Percentiles rank a stretch among this genome's conserved stretches.
phyloP scores from a whole-genome alignment of 2,329 filamentous ascomycete species.

The Clarireedia paspali region DNA sequence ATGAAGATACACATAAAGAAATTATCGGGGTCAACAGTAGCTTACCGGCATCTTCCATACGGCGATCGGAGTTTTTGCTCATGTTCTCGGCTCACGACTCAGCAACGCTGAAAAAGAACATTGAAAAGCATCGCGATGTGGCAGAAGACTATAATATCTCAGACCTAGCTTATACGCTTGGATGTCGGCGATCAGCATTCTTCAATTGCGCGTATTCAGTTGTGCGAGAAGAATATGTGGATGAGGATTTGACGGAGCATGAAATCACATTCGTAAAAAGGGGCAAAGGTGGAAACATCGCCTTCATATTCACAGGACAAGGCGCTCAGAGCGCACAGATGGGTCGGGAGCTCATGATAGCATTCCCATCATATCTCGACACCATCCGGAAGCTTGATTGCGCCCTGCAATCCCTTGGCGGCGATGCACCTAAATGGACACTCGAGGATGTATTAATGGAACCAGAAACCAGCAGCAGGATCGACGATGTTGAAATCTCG shows the following conservation, averaged over 20 bases:
- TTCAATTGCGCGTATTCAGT: neutral
- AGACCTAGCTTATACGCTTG: neutral
- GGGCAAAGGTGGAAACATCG: neutral
- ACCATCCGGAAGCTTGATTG: conserved; percentile 11
- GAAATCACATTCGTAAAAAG: conserved; percentile 1
- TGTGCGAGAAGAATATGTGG: neutral
- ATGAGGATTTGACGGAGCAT: conserved; percentile 1
- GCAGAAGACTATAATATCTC: conserved; percentile 2
- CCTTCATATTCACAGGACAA: conserved; percentile 26
- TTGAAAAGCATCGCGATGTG: neutral
- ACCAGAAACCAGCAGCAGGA: conserved; percentile 22
- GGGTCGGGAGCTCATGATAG: conserved; percentile 15
- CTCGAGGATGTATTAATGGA: conserved; percentile 23
- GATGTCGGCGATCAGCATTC: neutral
- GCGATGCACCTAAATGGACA: conserved; percentile 7
- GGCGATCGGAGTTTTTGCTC: neutral
- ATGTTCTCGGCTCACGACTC: conserved; percentile 3
- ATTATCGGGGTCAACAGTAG: neutral
- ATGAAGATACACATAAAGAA: neutral
- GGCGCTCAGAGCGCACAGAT: conserved; percentile 25
- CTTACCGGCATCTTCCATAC: neutral
- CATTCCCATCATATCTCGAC: conserved; percentile 11
- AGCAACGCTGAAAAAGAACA: conserved; percentile 1
- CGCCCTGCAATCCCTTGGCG: neutral
- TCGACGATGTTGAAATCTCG: conserved; percentile 3